These are phyloP conservation scores for Trematosphaeria pertusa DNA, from an alignment of 2,329 filamentous ascomycete species.

Conservation along the genomic window DNA sequence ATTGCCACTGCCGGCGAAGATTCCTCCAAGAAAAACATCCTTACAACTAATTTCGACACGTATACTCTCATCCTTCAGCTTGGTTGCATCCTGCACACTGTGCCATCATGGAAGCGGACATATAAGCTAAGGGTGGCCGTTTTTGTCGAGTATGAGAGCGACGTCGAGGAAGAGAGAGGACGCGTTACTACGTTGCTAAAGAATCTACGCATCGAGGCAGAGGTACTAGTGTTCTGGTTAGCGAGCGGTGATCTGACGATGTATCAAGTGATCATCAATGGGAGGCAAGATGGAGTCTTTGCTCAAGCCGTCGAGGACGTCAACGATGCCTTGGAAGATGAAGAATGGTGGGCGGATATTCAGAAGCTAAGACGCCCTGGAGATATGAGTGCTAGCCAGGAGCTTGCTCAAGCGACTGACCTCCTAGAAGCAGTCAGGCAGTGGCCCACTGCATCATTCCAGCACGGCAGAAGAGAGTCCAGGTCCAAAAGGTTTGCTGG, in stretches of 20 bases:
- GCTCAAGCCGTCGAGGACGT: slow-evolving; percentile 67
- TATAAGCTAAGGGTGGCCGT: slow-evolving; percentile 80
- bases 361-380: slow-evolving; percentile 56
- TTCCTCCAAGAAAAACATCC: slow-evolving; percentile 61
- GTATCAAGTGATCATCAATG: slow-evolving; percentile 80
- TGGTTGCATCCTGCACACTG: slow-evolving; percentile 82
- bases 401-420: slow-evolving; percentile 53
- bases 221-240: slow-evolving; percentile 82
- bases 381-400: slow-evolving; percentile 49
- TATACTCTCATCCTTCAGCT: slow-evolving; percentile 87
- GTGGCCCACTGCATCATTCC: slow-evolving; percentile 62
- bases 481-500: slow-evolving; percentile 61
- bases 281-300: slow-evolving; percentile 58
- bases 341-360: slow-evolving; percentile 85
- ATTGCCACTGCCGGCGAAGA: slow-evolving; percentile 64
- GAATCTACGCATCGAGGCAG: slow-evolving; percentile 81
- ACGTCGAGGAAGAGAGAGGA: slow-evolving; percentile 78
- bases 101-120: slow-evolving; percentile 77
- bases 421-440: slow-evolving; percentile 52
- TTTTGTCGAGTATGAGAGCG: slow-evolving; percentile 87
- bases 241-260: slow-evolving; percentile 74
- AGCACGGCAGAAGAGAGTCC: slow-evolving; percentile 55
- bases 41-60: slow-evolving; percentile 91
- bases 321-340: slow-evolving; percentile 69
- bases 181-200: slow-evolving; percentile 77